A percentile compares a stretch with the other conserved stretches of the same genome.
Conservation (phyloP, 371 early-diverging fungal species). For the Syncephalis fuscata region DNA sequence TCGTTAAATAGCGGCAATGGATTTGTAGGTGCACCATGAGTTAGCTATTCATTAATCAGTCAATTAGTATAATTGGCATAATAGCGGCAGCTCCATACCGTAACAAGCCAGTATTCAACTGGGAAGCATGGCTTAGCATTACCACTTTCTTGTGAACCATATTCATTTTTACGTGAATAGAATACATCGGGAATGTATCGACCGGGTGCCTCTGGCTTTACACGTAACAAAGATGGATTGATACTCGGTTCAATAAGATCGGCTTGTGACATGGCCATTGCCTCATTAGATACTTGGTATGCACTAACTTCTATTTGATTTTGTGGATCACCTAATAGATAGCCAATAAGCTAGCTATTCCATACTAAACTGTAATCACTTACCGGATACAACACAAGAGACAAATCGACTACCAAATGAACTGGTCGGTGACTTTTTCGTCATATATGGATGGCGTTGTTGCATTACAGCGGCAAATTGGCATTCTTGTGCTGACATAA, state of each 20-base stretch:
- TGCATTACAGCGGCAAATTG: conserved; percentile 86
- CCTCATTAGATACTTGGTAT: conserved; percentile 87
- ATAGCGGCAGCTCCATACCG: conserved; percentile 33
- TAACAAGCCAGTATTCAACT: conserved; percentile 88
- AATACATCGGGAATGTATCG: conserved; percentile 93
- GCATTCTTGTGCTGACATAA: conserved; percentile 86
- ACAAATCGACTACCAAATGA: conserved; percentile 85
- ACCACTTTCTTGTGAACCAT: conserved; percentile 69
- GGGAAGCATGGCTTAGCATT: conserved; percentile 88
- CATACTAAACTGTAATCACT: too few species aligned
- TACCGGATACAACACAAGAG: conserved; percentile 81
- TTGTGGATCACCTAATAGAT: conserved; percentile 8
- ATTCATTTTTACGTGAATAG: conserved; percentile 89
- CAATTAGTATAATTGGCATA: neutral
- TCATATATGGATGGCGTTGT: conserved; percentile 47
- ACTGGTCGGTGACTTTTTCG: conserved; percentile 54
- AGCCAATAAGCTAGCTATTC: too few species aligned
- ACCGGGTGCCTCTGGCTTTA: conserved; percentile 52
- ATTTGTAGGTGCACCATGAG: conserved; percentile 82
- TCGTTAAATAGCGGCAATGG: conserved; percentile 60
- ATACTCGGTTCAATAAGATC: conserved; percentile 83
- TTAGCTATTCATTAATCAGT: conserved; percentile 30
- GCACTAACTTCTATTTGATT: conserved; percentile 75
- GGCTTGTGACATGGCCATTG: conserved; percentile 81
- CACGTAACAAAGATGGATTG: conserved; percentile 75